Percentiles rank a stretch among this genome's conserved stretches.
Conservation (phyloP, 176 grass and related monocot genomes). For the Triticum urartu region DNA sequence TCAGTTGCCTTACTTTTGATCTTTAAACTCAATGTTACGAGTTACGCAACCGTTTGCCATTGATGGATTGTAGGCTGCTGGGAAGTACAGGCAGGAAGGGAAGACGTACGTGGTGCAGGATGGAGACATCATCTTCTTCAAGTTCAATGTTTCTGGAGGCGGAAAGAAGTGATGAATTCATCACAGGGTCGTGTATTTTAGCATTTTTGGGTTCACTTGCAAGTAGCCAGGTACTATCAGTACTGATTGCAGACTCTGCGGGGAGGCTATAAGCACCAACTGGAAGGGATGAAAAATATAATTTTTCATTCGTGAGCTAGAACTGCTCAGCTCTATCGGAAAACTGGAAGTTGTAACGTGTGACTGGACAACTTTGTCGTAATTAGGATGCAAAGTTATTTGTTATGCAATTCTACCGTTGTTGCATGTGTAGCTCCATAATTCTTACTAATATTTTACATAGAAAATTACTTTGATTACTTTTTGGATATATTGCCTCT, state of each 20-base stretch:
- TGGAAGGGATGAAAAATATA: not conserved
- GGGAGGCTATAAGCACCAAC: not conserved
- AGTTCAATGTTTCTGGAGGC: slow-evolving; percentile 95
- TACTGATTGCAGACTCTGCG: slow-evolving; percentile 2
- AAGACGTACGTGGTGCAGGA: slow-evolving; percentile 99
- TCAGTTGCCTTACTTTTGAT: not conserved
- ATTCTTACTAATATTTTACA: not conserved
- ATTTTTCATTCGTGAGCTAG: not conserved
- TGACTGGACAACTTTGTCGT: no score
- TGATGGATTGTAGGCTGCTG: slow-evolving; percentile 56
- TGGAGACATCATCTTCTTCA: slow-evolving; percentile 95
- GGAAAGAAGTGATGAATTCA: slow-evolving; percentile 77
- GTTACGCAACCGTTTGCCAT: not conserved
- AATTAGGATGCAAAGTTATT: not conserved
- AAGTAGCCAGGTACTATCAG: not conserved
- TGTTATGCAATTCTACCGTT: not conserved
- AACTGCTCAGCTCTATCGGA: no score
- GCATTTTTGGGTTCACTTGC: slow-evolving; percentile 22
- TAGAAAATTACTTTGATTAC: not conserved
- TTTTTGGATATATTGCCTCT: no score
- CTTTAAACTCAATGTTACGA: not conserved
- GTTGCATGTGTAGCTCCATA: not conserved
- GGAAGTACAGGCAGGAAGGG: slow-evolving; percentile 97
- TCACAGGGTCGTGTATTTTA: not conserved
- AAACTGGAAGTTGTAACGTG: no score